phyloP scores from a whole-genome alignment of 495 filamentous ascomycete genomes.

The Entonaema liquescens region DNA sequence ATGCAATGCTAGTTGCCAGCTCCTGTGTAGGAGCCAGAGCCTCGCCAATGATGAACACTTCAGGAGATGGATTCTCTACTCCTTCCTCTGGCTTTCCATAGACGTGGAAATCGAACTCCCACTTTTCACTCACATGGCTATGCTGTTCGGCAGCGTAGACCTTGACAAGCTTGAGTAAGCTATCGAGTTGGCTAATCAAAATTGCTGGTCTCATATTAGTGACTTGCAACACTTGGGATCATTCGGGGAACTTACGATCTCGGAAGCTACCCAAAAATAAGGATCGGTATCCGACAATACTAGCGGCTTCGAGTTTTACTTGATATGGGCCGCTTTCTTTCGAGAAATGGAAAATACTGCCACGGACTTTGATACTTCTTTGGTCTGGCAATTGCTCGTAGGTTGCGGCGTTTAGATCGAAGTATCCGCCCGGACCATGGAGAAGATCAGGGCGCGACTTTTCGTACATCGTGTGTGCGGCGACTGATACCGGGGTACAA shows the following conservation, averaged over 20 bases:
- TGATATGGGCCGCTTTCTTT: slow-evolving; percentile 45
- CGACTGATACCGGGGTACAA: slow-evolving; percentile 57
- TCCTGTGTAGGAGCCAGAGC: slow-evolving; percentile 53
- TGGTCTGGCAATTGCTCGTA: slow-evolving; percentile 54
- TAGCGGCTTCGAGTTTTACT: slow-evolving; percentile 58
- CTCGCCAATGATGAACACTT: slow-evolving; percentile 55
- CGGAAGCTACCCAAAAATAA: slow-evolving; percentile 57
- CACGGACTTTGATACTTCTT: slow-evolving; percentile 51
- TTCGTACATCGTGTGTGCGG: slow-evolving; percentile 62
- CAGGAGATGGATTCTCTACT: slow-evolving; percentile 32
- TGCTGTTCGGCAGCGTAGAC: slow-evolving; percentile 43
- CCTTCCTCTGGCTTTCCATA: slow-evolving; percentile 51
- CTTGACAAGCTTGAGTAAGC: slow-evolving; percentile 44
- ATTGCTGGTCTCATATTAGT: slow-evolving; percentile 44
- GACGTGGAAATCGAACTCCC: slow-evolving; percentile 51
- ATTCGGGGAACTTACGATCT: slow-evolving; percentile 46
- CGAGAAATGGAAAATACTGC: slow-evolving; percentile 48
- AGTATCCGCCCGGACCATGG: slow-evolving; percentile 56
- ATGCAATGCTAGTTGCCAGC: slow-evolving; percentile 50
- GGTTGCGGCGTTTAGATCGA: slow-evolving; percentile 49
- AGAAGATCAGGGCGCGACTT: slow-evolving; percentile 58
- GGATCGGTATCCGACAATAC: slow-evolving; percentile 51
- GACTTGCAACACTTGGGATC: not conserved
- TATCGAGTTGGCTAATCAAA: slow-evolving; percentile 52
- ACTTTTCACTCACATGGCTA: slow-evolving; percentile 36